Percentiles rank a stretch among this genome's conserved stretches.
Conservation (phyloP, 352 stramenopile genomes). For the Pseudoperonospora humuli region DNA sequence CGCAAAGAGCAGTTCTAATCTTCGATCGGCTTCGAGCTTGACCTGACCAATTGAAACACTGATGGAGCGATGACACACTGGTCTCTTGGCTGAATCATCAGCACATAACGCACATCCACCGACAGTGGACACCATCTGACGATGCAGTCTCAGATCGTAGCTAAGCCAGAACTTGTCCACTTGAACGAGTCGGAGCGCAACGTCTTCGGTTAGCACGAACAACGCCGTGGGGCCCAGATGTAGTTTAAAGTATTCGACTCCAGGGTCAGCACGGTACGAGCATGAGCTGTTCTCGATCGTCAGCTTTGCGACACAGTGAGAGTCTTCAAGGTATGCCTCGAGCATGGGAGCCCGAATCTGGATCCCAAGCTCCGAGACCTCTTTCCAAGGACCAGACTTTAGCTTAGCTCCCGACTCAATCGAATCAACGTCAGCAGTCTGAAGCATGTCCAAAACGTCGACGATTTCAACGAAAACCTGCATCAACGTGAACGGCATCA, state of each 20-base stretch:
- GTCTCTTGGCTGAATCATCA: conserved; percentile 50
- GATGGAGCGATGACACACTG: conserved; percentile 56
- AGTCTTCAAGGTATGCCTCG: conserved; percentile 83
- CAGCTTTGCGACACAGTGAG: conserved; percentile 80
- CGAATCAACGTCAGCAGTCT: conserved; percentile 24
- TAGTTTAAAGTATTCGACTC: conserved; percentile 58
- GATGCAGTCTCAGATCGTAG: conserved; percentile 65
- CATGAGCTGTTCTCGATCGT: conserved; percentile 75
- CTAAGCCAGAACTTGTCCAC: conserved; percentile 71
- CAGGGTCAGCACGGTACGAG: conserved; percentile 50
- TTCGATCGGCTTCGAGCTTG: conserved; percentile 78
- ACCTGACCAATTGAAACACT: conserved; percentile 69
- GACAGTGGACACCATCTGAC: conserved; percentile 25
- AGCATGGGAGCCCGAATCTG: conserved; percentile 75
- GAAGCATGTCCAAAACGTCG: conserved; percentile 61
- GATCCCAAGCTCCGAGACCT: conserved; percentile 57
- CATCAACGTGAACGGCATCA: conserved; percentile 62
- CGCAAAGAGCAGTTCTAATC: conserved; percentile 75
- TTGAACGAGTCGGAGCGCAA: conserved; percentile 78
- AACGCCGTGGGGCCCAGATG: conserved; percentile 69
- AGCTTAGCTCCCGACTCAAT: no score
- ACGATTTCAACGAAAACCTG: conserved; percentile 72
- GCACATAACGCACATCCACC: conserved; percentile 48
- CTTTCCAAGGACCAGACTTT: conserved; percentile 33
- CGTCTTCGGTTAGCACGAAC: conserved; percentile 80